These are phyloP conservation scores for Hansenula sp. DNA, from an alignment of 1,139 yeast genomes.

Conservation along the genomic window DNA sequence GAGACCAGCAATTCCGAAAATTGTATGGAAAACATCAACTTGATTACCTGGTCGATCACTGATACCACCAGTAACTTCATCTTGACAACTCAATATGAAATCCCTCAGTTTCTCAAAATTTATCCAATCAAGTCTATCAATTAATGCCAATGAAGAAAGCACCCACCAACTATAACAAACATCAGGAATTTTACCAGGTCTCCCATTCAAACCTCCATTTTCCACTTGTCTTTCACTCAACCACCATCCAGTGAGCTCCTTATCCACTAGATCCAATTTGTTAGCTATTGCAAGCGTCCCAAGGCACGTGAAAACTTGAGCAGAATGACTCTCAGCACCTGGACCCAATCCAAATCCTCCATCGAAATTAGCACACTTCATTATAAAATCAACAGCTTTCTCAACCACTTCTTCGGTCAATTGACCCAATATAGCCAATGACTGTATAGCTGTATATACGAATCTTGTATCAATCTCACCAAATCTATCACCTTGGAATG, in stretches of 20 bases:
- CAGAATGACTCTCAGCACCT: constrained; percentile 94
- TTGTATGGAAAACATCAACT: constrained; percentile 89
- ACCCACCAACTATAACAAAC: constrained; percentile 99
- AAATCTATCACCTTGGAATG: constrained; percentile 83
- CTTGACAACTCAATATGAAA: constrained; percentile 79
- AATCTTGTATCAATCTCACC: constrained; percentile 94
- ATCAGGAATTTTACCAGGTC: constrained; percentile 95
- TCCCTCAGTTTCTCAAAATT: constrained; percentile 52
- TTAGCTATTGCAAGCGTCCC: constrained; percentile 73
- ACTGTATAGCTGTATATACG: constrained; percentile 75
- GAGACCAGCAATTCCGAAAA: constrained; percentile 85
- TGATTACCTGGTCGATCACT: constrained; percentile 90
- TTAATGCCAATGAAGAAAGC: constrained; percentile 67
- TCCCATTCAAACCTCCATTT: constrained; percentile 89
- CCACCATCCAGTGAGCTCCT: constrained; percentile 66
- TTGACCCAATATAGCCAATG: constrained; percentile 63
- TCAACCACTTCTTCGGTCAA: constrained; percentile 57
- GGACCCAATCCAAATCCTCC: constrained; percentile 96
- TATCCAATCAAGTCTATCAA: constrained; percentile 70
- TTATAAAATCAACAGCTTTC: constrained; percentile 62
- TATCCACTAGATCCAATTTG: constrained; percentile 51
- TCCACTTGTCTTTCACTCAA: constrained; percentile 87
- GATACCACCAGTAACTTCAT: constrained; percentile 75
- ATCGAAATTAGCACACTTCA: constrained; percentile 80
- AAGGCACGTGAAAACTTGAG: constrained; percentile 84